A percentile compares a stretch with the other conserved stretches of the same genome.
Conservation (phyloP, 257 asterid genomes). For the Solanum sejunctum region DNA sequence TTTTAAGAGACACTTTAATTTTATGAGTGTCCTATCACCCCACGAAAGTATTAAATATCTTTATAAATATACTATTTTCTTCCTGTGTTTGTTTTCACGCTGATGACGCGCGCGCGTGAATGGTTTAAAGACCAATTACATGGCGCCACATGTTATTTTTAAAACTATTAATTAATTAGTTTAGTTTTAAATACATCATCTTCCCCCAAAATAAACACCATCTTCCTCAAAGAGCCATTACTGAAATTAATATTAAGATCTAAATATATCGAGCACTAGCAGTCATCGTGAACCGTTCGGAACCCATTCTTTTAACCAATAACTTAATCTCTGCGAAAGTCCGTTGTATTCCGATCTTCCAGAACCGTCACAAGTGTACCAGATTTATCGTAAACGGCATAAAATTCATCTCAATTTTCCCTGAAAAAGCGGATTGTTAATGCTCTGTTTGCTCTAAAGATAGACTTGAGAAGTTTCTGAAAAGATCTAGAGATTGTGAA, state of each 20-base stretch:
- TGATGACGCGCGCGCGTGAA: too few species aligned
- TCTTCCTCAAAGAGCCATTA: too few species aligned
- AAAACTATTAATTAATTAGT: too few species aligned
- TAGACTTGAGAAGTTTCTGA: slow-evolving; percentile 33
- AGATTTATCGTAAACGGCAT: slow-evolving; percentile 23
- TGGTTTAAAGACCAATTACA: too few species aligned
- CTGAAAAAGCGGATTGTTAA: not conserved
- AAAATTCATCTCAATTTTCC: slow-evolving; percentile 13
- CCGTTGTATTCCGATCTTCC: slow-evolving; percentile 36
- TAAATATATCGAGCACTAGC: slow-evolving; percentile 18
- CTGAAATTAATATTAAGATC: not conserved
- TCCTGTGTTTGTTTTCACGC: too few species aligned
- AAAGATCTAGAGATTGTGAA: slow-evolving; percentile 45
- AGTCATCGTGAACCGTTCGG: slow-evolving; percentile 29
- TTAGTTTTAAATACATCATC: too few species aligned
- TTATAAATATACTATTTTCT: too few species aligned
- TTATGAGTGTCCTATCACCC: too few species aligned
- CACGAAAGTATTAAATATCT: too few species aligned
- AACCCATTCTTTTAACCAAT: slow-evolving; percentile 35
- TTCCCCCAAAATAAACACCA: too few species aligned
- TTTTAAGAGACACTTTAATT: too few species aligned
- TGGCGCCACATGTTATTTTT: too few species aligned
- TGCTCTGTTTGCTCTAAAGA: slow-evolving; percentile 29
- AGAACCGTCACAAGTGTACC: slow-evolving; percentile 44
- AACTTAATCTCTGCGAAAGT: slow-evolving; percentile 43